Conservation (phyloP, 2,329 filamentous ascomycete genomes). For the Dactylellina leptospora region DNA sequence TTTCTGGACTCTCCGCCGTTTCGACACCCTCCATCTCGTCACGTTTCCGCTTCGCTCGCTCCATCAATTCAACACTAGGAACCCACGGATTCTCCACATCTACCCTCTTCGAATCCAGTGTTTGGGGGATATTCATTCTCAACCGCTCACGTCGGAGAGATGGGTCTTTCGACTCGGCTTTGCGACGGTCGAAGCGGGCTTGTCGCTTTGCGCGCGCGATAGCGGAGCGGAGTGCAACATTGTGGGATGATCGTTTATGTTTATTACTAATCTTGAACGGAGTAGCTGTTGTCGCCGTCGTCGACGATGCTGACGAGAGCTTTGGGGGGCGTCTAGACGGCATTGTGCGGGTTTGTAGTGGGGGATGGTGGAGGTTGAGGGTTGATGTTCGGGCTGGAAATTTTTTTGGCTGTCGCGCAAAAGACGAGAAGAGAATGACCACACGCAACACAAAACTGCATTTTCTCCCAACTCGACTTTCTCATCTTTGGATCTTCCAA, state of each 20-base stretch:
- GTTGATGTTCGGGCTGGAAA: slow-evolving; percentile 4
- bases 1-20: neutral
- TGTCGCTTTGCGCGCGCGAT: slow-evolving; percentile 78
- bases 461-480: no score
- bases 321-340: slow-evolving; percentile 22
- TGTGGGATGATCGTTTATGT: slow-evolving; percentile 77
- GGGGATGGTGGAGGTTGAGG: neutral
- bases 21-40: slow-evolving; percentile 36
- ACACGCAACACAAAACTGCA: neutral
- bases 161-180: slow-evolving; percentile 85
- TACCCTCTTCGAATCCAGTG: slow-evolving; percentile 84
- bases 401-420: slow-evolving; percentile 7
- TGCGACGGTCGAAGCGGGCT: slow-evolving; percentile 78
- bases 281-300: neutral
- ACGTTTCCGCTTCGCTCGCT: slow-evolving; percentile 31
- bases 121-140: slow-evolving; percentile 79
- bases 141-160: slow-evolving; percentile 76
- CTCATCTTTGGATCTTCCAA: no score
- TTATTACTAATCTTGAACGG: slow-evolving; percentile 76
- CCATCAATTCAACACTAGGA: slow-evolving; percentile 41
- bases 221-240: slow-evolving; percentile 80
- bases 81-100: slow-evolving; percentile 49
- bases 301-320: neutral
- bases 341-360: slow-evolving; percentile 13
- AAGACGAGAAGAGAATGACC: neutral